phyloP scores from a whole-genome alignment of 2,329 filamentous ascomycete genomes.

The Aspergillus eucalypticola region DNA sequence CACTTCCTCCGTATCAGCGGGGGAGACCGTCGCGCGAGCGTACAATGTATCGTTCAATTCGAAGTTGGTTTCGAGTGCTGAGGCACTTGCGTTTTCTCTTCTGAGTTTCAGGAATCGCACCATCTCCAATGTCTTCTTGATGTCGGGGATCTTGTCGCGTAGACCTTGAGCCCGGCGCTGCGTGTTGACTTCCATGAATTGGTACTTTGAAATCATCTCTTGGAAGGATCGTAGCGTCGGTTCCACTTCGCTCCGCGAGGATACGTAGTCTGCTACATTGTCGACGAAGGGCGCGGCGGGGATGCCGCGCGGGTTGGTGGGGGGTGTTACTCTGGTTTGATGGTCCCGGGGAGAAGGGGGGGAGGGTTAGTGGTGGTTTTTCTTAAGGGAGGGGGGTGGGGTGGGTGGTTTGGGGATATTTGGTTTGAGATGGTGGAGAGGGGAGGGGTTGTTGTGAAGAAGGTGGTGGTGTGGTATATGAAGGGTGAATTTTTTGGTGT shows the following conservation, averaged over 20 bases:
- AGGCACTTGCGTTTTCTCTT: slow-evolving; percentile 65
- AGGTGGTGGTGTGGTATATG: not conserved
- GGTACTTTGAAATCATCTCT: slow-evolving; percentile 78
- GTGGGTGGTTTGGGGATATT: not conserved
- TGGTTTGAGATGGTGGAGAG: not conserved
- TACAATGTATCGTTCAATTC: slow-evolving; percentile 96
- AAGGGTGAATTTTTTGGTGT: not conserved
- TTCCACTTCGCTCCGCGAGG: slow-evolving; percentile 48
- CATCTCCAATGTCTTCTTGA: slow-evolving; percentile 91
- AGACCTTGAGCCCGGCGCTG: slow-evolving; percentile 78
- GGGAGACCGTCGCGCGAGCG: slow-evolving; percentile 78
- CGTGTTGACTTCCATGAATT: slow-evolving; percentile 97
- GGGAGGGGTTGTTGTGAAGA: not conserved
- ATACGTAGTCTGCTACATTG: slow-evolving; percentile 50
- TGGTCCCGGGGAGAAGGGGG: slow-evolving; percentile 3
- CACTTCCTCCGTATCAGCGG: slow-evolving; percentile 74
- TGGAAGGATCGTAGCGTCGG: slow-evolving; percentile 49
- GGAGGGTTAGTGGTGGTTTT: not conserved
- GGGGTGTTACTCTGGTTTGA: slow-evolving; percentile 26
- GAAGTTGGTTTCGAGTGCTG: slow-evolving; percentile 80
- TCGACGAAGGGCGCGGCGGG: slow-evolving; percentile 50
- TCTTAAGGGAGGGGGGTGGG: not conserved
- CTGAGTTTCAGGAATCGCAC: slow-evolving; percentile 80
- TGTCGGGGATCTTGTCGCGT: slow-evolving; percentile 94
- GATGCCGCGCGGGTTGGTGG: slow-evolving; percentile 50